Percentiles rank a stretch among this genome's conserved stretches.
These are phyloP conservation scores for Cercophora sp. DNA, from an alignment of 495 filamentous ascomycete genomes.

Conservation along the genomic window DNA sequence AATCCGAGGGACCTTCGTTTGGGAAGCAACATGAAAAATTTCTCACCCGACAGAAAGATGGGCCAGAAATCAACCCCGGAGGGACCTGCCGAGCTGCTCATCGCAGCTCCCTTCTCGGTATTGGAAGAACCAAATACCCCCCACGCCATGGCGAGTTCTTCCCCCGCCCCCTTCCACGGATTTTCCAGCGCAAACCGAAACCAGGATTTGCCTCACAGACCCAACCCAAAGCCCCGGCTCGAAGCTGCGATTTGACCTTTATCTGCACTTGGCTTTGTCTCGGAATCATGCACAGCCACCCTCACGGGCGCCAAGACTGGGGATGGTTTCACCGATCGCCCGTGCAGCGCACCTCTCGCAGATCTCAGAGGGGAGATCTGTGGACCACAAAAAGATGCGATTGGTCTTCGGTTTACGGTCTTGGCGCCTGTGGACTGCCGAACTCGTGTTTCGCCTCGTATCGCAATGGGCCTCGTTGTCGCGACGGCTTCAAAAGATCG, in stretches of 20 bases:
- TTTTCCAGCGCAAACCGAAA: neutral
- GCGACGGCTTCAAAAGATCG: neutral
- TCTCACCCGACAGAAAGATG: too few relatives aligned
- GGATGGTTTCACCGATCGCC: slow-evolving; percentile 3
- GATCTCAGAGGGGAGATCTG: neutral
- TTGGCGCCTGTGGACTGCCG: neutral
- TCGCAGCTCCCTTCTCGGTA: too few relatives aligned
- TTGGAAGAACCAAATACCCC: too few relatives aligned
- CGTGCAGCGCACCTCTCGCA: slow-evolving; percentile 2
- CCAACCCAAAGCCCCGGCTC: neutral
- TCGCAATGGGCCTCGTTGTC: neutral
- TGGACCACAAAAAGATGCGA: slow-evolving; percentile 2
- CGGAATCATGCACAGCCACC: slow-evolving; percentile 8
- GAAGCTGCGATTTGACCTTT: slow-evolving; percentile 4
- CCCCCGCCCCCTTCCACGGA: too few relatives aligned
- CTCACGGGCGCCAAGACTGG: neutral
- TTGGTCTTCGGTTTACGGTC: neutral
- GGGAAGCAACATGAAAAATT: too few relatives aligned
- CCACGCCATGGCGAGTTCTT: too few relatives aligned
- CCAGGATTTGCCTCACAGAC: neutral
- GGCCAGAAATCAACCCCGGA: too few relatives aligned
- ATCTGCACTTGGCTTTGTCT: neutral
- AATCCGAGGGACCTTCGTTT: too few relatives aligned
- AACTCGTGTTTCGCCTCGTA: slow-evolving; percentile 3
- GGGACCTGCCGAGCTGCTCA: too few relatives aligned